Evolutionary conservation across 179 eudicot genomes (phyloP).

Genomic region (Spinacia oleracea): DNA sequence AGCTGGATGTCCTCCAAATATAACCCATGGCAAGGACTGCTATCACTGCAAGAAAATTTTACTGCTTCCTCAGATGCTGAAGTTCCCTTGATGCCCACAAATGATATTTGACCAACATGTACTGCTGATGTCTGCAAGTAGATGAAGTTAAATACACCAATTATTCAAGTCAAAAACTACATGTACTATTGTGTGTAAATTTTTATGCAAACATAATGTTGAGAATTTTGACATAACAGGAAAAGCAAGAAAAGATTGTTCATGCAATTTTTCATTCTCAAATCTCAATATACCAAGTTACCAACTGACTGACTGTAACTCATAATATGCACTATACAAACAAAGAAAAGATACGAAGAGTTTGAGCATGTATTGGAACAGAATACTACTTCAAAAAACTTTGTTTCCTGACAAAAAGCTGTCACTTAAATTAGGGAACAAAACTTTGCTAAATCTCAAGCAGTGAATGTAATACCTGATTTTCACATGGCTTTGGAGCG

Average conservation of each 20-base stretch:
- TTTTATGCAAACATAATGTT: neutral
- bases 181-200: neutral
- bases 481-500: slow-evolving; percentile 54
- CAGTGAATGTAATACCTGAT: slow-evolving; percentile 55
- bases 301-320: neutral
- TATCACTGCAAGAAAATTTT: slow-evolving; percentile 74
- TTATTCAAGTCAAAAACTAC: neutral
- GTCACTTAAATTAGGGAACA: neutral
- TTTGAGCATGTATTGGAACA: neutral
- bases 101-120: slow-evolving; percentile 54
- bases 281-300: neutral
- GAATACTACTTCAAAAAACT: neutral
- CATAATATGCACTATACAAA: neutral
- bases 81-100: slow-evolving; percentile 67
- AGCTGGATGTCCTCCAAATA: slow-evolving; percentile 74
- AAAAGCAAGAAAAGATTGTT: neutral
- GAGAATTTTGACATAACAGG: neutral
- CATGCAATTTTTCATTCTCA: neutral
- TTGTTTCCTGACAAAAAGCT: neutral
- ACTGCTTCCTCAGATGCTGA: slow-evolving; percentile 82
- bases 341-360: neutral
- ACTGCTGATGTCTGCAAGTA: slow-evolving; percentile 68
- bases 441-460: neutral
- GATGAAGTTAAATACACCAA: neutral
- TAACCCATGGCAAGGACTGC: slow-evolving; percentile 58